phyloP scores from a whole-genome alignment of 1,284 basidiomycete genomes.

The Apiotrichum montevideense region DNA sequence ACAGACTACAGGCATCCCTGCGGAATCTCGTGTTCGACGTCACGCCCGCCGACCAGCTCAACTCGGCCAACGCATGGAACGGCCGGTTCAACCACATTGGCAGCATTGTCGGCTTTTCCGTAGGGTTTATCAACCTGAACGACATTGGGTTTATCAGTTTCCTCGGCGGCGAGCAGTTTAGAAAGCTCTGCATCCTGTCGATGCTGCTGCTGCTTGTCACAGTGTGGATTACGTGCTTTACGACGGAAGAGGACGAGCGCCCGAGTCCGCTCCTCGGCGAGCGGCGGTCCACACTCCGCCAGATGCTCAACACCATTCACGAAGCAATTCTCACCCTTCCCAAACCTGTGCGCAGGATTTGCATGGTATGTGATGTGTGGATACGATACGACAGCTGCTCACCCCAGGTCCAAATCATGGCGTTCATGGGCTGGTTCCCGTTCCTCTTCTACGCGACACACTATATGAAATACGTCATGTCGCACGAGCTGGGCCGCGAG shows the following conservation, averaged over 20 bases:
- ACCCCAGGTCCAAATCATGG: constrained; percentile 45
- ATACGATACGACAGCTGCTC: background rate
- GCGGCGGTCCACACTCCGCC: constrained; percentile 45
- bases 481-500: constrained; percentile 61
- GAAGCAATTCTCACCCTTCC: constrained; percentile 68
- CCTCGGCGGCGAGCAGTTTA: constrained; percentile 89
- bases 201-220: constrained; percentile 71
- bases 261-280: constrained; percentile 46
- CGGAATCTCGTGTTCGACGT: constrained; percentile 87
- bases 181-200: constrained; percentile 86
- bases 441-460: constrained; percentile 94
- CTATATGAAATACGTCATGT: constrained; percentile 86
- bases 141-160: constrained; percentile 65
- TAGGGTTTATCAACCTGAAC: constrained; percentile 82
- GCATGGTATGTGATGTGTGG: constrained; percentile 55
- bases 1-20: constrained; percentile 79
- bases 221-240: constrained; percentile 80
- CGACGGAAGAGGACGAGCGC: constrained; percentile 67
- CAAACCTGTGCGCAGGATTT: constrained; percentile 74
- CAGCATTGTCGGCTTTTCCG: constrained; percentile 84
- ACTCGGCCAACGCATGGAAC: constrained; percentile 95
- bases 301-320: constrained; percentile 70
- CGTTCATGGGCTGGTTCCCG: constrained; percentile 67
- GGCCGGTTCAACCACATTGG: constrained; percentile 92
- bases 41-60: constrained; percentile 78